Evolutionary conservation across 1,284 basidiomycete species (phyloP).

Genomic region (Microbotryum intermedium): DNA sequence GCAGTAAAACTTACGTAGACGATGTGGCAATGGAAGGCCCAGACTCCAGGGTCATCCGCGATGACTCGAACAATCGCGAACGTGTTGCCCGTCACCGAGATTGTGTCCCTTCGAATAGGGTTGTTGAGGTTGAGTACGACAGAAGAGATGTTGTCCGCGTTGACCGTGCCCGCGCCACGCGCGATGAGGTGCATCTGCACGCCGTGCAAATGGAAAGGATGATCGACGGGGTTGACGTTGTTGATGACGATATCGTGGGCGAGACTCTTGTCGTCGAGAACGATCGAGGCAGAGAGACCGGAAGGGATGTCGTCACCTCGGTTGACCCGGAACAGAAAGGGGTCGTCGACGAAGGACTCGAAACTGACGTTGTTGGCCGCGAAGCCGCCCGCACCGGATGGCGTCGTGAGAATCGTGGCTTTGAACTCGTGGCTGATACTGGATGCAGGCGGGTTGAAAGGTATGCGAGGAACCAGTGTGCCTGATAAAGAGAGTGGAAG

Average conservation of each 20-base stretch:
- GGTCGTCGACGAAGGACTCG: constrained; percentile 33
- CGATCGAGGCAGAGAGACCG: neutral
- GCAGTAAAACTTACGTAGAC: neutral
- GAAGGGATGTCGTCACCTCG: constrained; percentile 25
- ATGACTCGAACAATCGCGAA: constrained; percentile 35
- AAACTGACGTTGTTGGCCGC: constrained; percentile 27
- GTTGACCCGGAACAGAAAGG: constrained; percentile 33
- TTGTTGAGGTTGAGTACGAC: constrained; percentile 32
- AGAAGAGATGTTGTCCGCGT: neutral
- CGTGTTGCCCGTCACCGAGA: constrained; percentile 33
- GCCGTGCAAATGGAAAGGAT: constrained; percentile 40
- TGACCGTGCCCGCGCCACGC: constrained; percentile 35
- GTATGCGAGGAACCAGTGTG: constrained; percentile 31
- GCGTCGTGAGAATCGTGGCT: constrained; percentile 4
- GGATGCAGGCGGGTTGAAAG: constrained; percentile 22
- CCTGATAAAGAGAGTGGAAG: neutral
- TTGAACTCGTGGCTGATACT: constrained; percentile 25
- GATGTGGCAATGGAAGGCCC: constrained; percentile 9
- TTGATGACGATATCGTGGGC: constrained; percentile 33
- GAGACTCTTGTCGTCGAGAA: constrained; percentile 30
- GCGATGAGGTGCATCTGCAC: constrained; percentile 35
- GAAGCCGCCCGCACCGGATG: neutral
- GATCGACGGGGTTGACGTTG: constrained; percentile 37
- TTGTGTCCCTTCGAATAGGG: constrained; percentile 40
- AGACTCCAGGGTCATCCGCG: constrained; percentile 3